These are phyloP conservation scores for Neurospora sp. DNA, from an alignment of 495 filamentous ascomycete species.

Conservation along the genomic window DNA sequence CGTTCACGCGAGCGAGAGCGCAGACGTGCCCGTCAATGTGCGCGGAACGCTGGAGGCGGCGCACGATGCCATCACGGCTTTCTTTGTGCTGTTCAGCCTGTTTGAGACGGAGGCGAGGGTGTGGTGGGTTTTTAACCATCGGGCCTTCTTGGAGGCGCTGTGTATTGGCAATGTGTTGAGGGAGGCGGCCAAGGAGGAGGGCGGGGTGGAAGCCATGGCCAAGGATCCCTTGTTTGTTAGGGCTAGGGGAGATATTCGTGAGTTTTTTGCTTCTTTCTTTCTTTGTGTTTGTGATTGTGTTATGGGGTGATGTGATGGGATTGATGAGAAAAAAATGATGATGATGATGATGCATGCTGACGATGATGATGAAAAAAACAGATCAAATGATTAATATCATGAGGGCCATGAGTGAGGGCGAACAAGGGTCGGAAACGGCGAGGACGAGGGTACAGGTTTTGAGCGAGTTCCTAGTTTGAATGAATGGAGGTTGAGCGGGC, in stretches of 20 bases:
- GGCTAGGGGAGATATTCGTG: constrained; percentile 46
- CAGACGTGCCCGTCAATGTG: constrained; percentile 51
- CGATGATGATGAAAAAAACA: constrained; percentile 4
- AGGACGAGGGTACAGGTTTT: constrained; percentile 46
- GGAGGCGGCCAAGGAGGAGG: constrained; percentile 13
- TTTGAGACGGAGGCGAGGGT: constrained; percentile 57
- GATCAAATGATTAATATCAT: constrained; percentile 50
- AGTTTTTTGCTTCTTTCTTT: constrained; percentile 13
- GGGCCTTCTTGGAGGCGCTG: constrained; percentile 60
- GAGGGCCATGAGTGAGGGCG: constrained; percentile 40
- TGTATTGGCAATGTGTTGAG: constrained; percentile 33
- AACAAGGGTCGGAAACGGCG: constrained; percentile 41
- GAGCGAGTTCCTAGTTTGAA: constrained; percentile 31
- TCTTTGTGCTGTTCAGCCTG: constrained; percentile 54
- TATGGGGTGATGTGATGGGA: not conserved
- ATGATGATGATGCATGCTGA: constrained; percentile 2
- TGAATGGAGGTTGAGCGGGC: not conserved
- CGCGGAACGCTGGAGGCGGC: constrained; percentile 58
- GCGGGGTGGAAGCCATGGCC: constrained; percentile 21
- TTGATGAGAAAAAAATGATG: not conserved
- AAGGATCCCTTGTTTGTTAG: constrained; percentile 45
- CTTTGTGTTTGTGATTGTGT: not conserved
- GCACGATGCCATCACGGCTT: constrained; percentile 49
- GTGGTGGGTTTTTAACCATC: constrained; percentile 70
- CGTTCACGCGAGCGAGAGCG: constrained; percentile 50